These are phyloP conservation scores for Nissolia schottii DNA, from an alignment of 306 rosid genomes.

Conservation along the genomic window DNA sequence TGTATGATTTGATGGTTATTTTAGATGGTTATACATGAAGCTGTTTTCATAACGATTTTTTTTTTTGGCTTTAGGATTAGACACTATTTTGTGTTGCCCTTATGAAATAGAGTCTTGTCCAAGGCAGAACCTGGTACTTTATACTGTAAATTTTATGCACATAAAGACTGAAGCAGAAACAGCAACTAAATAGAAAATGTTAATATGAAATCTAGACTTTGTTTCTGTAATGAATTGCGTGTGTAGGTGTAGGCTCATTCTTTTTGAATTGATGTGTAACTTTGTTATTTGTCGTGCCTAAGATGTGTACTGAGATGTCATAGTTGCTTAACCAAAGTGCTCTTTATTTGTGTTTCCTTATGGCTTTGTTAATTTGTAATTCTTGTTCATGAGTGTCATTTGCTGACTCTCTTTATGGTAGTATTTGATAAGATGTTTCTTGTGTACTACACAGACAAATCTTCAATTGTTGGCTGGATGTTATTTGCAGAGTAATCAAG, in stretches of 20 bases:
- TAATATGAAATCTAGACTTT: background rate
- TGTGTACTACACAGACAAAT: constrained; percentile 59
- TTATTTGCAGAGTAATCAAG: constrained; percentile 84
- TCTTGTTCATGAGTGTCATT: constrained; percentile 13
- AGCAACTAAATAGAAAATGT: background rate
- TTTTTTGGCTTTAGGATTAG: background rate
- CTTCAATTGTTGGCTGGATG: constrained; percentile 85
- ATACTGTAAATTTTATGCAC: background rate
- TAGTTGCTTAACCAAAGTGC: background rate
- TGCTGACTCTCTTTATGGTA: background rate
- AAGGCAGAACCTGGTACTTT: background rate
- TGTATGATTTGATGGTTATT: background rate
- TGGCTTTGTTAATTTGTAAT: constrained; percentile 2
- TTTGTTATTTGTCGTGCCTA: background rate
- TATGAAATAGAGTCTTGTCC: background rate
- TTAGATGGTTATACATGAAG: background rate
- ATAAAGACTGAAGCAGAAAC: background rate
- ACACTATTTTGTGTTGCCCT: background rate
- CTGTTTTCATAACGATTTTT: background rate
- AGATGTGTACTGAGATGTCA: background rate
- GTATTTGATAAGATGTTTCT: constrained; percentile 12
- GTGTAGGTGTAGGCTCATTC: background rate
- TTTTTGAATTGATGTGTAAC: constrained; percentile 8
- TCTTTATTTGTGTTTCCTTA: background rate
- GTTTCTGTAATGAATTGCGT: background rate